Evolutionary conservation across 169 alveolate genomes (phyloP).

Genomic region (Babesia caballi): DNA sequence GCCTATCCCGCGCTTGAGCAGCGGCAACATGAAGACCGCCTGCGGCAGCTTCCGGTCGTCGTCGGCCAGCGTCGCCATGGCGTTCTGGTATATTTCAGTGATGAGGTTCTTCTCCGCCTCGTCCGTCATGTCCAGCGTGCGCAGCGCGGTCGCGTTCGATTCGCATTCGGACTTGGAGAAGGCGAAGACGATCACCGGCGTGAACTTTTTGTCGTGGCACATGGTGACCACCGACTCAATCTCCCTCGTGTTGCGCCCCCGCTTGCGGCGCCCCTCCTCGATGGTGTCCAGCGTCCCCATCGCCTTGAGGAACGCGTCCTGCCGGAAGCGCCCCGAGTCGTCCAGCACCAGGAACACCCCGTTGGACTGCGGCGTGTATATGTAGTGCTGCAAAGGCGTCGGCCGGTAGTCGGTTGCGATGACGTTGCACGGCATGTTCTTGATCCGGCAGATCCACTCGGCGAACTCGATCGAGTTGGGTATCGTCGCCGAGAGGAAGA

Average conservation of each 20-base stretch:
- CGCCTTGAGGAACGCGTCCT: conserved; percentile 60
- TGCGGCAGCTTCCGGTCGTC: conserved; percentile 93
- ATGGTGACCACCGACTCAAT: conserved; percentile 89
- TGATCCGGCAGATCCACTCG: conserved; percentile 97
- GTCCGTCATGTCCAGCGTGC: conserved; percentile 74
- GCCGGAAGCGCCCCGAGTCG: conserved; percentile 88
- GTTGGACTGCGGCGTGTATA: conserved; percentile 93
- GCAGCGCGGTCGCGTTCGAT: conserved; percentile 88
- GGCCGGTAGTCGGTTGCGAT: conserved; percentile 97
- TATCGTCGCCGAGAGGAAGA: conserved; percentile 98
- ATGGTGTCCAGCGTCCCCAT: conserved; percentile 19
- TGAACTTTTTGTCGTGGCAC: conserved; percentile 87
- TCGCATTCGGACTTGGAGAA: conserved; percentile 97
- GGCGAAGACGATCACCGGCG: conserved; percentile 95
- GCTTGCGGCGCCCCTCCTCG: conserved; percentile 52
- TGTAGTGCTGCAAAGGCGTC: conserved; percentile 95
- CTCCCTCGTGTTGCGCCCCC: conserved; percentile 73
- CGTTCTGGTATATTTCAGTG: conserved; percentile 92
- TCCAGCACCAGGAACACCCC: conserved; percentile 94
- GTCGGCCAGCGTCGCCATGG: conserved; percentile 93
- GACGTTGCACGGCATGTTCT: conserved; percentile 96
- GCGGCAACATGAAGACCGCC: conserved; percentile 88
- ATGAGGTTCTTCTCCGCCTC: conserved; percentile 87
- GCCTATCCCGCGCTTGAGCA: conserved; percentile 93
- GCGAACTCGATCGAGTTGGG: conserved; percentile 99